These are phyloP conservation scores for Chrysosporium keratinophilum DNA, from an alignment of 2,329 filamentous ascomycete species.

Conservation along the genomic window DNA sequence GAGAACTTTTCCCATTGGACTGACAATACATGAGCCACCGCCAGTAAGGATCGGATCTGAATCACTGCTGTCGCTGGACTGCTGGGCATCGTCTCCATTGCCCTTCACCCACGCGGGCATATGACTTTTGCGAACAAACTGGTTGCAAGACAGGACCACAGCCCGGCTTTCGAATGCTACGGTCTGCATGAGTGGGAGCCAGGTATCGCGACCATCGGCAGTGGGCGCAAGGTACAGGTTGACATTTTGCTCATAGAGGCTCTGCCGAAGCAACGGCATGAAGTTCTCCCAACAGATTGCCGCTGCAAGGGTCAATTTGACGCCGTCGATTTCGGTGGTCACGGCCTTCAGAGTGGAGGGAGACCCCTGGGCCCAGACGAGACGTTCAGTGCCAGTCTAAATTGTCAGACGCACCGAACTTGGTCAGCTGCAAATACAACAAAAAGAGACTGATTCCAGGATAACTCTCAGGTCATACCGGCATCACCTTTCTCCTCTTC, in stretches of 20 bases:
- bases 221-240: constrained; percentile 88
- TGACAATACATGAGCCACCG: constrained; percentile 74
- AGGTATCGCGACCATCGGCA: constrained; percentile 72
- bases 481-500: constrained; percentile 88
- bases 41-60: constrained; percentile 51
- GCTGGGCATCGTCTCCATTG: background rate
- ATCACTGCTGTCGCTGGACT: constrained; percentile 3
- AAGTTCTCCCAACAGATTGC: constrained; percentile 97
- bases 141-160: constrained; percentile 78
- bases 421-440: background rate
- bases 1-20: constrained; percentile 67
- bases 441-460: background rate
- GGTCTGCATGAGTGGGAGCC: constrained; percentile 73
- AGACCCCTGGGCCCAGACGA: constrained; percentile 82
- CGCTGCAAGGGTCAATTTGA: constrained; percentile 67
- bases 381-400: constrained; percentile 66
- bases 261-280: constrained; percentile 79
- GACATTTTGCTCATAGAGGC: constrained; percentile 79
- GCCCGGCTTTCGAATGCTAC: constrained; percentile 71
- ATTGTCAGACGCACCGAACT: background rate
- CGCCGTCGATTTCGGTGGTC: constrained; percentile 65
- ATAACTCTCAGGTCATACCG: constrained; percentile 43
- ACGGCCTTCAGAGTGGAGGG: constrained; percentile 69
- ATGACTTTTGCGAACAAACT: constrained; percentile 56
- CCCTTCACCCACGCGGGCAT: constrained; percentile 47